These are phyloP conservation scores for Sodiomyces alkalinus DNA, from an alignment of 2,329 filamentous ascomycete genomes.

Conservation along the genomic window DNA sequence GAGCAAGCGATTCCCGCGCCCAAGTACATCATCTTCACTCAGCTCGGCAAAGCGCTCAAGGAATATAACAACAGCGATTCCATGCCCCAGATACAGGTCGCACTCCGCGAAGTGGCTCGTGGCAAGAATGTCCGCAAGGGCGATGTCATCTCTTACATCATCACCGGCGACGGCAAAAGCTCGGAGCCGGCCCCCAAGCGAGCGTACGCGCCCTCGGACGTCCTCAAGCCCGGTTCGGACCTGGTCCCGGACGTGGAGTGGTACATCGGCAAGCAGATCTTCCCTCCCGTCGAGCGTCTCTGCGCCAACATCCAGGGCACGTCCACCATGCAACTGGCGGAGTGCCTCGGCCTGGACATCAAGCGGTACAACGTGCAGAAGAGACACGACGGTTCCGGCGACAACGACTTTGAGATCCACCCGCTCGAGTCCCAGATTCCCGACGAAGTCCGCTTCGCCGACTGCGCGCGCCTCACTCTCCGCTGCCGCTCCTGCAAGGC, in stretches of 20 bases:
- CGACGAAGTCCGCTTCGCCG: constrained; percentile 75
- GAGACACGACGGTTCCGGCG: constrained; percentile 30
- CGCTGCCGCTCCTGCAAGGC: constrained; percentile 71
- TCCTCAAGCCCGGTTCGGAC: constrained; percentile 59
- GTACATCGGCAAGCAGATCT: constrained; percentile 96
- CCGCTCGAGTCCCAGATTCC: constrained; percentile 90
- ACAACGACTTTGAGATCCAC: constrained; percentile 58
- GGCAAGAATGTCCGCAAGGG: constrained; percentile 84
- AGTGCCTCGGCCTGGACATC: constrained; percentile 84
- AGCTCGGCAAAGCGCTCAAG: constrained; percentile 83
- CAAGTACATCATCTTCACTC: constrained; percentile 96
- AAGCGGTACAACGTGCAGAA: constrained; percentile 54
- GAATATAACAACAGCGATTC: constrained; percentile 89
- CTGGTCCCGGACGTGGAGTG: constrained; percentile 89
- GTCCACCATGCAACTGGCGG: constrained; percentile 75
- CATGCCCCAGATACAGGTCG: constrained; percentile 96
- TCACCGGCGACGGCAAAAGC: constrained; percentile 56
- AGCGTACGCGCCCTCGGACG: constrained; percentile 74
- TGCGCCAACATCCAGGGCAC: constrained; percentile 93
- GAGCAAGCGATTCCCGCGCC: constrained; percentile 56
- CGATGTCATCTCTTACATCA: constrained; percentile 92
- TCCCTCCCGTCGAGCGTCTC: constrained; percentile 92
- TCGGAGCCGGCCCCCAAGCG: constrained; percentile 70
- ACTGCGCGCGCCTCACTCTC: constrained; percentile 61
- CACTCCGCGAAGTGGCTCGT: constrained; percentile 69